A percentile compares a stretch with the other conserved stretches of the same genome.
Conservation (phyloP, 495 filamentous ascomycete species). For the Hypoxylon lenormandii region DNA sequence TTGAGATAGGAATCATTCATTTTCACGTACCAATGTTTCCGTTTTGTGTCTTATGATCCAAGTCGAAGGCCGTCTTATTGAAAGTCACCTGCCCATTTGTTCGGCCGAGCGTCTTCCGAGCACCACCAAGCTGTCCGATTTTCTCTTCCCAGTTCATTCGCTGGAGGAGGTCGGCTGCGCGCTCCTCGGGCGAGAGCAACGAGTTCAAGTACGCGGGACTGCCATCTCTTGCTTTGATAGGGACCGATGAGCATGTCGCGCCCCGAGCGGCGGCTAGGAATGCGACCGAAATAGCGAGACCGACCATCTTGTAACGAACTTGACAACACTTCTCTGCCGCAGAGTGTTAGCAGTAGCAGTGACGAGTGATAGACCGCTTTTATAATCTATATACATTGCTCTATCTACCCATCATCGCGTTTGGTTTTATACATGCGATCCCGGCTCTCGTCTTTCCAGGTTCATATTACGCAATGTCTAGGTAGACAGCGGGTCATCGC, state of each 20-base stretch:
- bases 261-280: neutral
- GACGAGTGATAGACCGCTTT: neutral
- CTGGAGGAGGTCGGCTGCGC: conserved; percentile 31
- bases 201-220: conserved; percentile 11
- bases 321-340: neutral
- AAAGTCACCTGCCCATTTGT: conserved; percentile 7
- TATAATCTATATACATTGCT: neutral
- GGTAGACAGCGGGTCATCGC: conserved; percentile 1
- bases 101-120: conserved; percentile 6
- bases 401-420: neutral
- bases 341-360: neutral
- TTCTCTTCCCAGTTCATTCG: conserved; percentile 37
- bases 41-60: conserved; percentile 15
- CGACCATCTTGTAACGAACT: conserved; percentile 11
- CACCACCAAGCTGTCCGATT: conserved; percentile 31
- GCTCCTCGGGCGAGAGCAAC: conserved; percentile 17
- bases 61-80: conserved; percentile 32
- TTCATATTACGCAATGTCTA: conserved; percentile 13
- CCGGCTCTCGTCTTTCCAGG: conserved; percentile 4
- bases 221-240: neutral
- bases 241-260: neutral
- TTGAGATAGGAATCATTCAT: too few species aligned
- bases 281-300: conserved; percentile 2
- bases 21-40: conserved; percentile 24
- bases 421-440: conserved; percentile 5